Conservation (phyloP, 2,329 filamentous ascomycete genomes). For the Calonectria pteridis region DNA sequence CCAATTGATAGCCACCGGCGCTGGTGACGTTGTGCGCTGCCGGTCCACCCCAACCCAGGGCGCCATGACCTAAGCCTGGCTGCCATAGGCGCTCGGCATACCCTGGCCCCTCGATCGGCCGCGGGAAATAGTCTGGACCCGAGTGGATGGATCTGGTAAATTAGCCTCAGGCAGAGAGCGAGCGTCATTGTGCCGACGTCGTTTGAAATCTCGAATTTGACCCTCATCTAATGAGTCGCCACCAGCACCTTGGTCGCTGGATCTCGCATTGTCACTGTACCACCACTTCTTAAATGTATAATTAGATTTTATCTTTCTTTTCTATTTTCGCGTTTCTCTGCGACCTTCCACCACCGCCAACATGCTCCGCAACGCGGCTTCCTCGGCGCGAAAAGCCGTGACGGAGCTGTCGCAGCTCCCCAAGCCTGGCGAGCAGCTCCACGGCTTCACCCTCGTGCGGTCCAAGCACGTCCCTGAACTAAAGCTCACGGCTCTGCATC, state of each 20-base stretch:
- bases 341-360: slow-evolving; percentile 21
- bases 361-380: slow-evolving; percentile 68
- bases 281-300: slow-evolving; percentile 34
- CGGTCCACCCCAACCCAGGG: slow-evolving; percentile 14
- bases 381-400: slow-evolving; percentile 71
- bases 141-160: slow-evolving; percentile 18
- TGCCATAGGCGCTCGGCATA: not conserved
- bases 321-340: not conserved
- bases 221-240: slow-evolving; percentile 28
- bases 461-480: slow-evolving; percentile 95
- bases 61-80: slow-evolving; percentile 12
- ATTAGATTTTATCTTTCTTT: slow-evolving; percentile 24
- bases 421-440: slow-evolving; percentile 84
- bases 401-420: slow-evolving; percentile 83
- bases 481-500: slow-evolving; percentile 88
- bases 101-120: slow-evolving; percentile 23
- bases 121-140: slow-evolving; percentile 32
- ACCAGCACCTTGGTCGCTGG: slow-evolving; percentile 13
- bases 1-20: not conserved
- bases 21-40: slow-evolving; percentile 25
- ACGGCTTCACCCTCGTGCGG: slow-evolving; percentile 92
- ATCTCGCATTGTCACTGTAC: slow-evolving; percentile 26
- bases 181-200: slow-evolving; percentile 37
- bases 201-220: slow-evolving; percentile 39
- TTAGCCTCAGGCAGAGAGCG: slow-evolving; percentile 28